Evolutionary conservation across 1,284 basidiomycete species (phyloP).

Genomic region (Hymenochaete sp.): DNA sequence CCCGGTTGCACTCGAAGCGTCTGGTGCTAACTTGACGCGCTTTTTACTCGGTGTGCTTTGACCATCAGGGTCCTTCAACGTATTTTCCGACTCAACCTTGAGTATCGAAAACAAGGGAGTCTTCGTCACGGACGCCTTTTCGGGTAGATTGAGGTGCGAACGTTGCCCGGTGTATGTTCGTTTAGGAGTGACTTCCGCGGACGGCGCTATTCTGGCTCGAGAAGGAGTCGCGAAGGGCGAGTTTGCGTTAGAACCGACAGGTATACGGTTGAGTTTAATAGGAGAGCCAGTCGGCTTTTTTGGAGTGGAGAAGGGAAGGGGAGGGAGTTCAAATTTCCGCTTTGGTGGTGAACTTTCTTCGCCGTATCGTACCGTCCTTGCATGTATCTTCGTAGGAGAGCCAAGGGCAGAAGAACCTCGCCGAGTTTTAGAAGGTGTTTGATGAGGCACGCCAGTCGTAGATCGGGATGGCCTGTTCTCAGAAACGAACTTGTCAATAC

Average conservation of each 20-base stretch:
- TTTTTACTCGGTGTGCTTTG: background rate
- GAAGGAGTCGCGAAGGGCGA: background rate
- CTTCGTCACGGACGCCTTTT: background rate
- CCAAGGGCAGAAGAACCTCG: slow-evolving; percentile 1
- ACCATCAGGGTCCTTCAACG: background rate
- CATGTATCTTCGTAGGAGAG: slow-evolving; percentile 2
- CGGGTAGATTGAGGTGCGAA: background rate
- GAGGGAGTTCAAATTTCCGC: slow-evolving; percentile 9
- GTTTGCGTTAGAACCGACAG: slow-evolving; percentile 2
- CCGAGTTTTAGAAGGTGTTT: background rate
- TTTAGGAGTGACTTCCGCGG: background rate
- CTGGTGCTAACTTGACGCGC: too few species aligned
- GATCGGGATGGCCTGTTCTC: slow-evolving; percentile 6
- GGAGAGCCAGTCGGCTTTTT: slow-evolving; percentile 7
- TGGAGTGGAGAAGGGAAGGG: slow-evolving; percentile 10
- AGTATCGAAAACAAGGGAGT: background rate
- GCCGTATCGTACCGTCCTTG: background rate
- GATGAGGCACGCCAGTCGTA: background rate
- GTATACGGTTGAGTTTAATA: slow-evolving; percentile 13
- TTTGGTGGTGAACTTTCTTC: slow-evolving; percentile 6
- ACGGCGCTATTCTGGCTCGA: too few species aligned
- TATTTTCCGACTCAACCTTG: background rate
- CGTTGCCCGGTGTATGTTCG: slow-evolving; percentile 1
- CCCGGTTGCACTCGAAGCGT: too few species aligned
- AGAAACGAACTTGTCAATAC: slow-evolving; percentile 13